phyloP scores from a whole-genome alignment of 805 yeast genomes.

The Kazachstania kunashirensis region DNA sequence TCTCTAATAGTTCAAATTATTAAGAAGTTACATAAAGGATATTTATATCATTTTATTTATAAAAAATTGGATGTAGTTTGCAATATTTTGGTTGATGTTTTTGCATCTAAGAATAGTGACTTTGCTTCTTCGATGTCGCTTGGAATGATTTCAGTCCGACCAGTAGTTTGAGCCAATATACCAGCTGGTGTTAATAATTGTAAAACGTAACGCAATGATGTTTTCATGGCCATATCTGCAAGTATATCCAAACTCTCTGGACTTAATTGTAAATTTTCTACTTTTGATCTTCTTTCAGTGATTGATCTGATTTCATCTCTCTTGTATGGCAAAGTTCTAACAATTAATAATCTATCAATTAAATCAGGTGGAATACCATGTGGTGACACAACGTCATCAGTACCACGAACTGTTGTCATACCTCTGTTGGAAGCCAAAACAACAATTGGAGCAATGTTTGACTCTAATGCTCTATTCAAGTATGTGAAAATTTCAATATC shows the following conservation, averaged over 20 bases:
- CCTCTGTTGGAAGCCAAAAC: slow-evolving; percentile 96
- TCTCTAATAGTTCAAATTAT: too few relatives aligned
- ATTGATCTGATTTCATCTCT: slow-evolving; percentile 75
- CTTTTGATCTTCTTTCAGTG: slow-evolving; percentile 68
- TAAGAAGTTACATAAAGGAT: not conserved
- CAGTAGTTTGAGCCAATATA: slow-evolving; percentile 62
- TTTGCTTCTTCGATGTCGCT: slow-evolving; percentile 80
- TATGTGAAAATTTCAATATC: slow-evolving; percentile 96
- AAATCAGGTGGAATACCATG: slow-evolving; percentile 97
- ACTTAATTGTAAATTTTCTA: slow-evolving; percentile 61
- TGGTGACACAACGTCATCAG: slow-evolving; percentile 76
- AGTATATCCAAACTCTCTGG: slow-evolving; percentile 65
- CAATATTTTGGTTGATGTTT: slow-evolving; percentile 65
- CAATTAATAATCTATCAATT: slow-evolving; percentile 82
- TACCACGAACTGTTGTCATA: slow-evolving; percentile 81
- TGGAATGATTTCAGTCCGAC: slow-evolving; percentile 56
- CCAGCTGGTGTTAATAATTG: slow-evolving; percentile 89
- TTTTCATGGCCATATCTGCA: slow-evolving; percentile 62
- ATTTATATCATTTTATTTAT: slow-evolving; percentile 10
- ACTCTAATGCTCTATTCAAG: slow-evolving; percentile 86
- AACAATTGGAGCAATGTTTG: slow-evolving; percentile 86
- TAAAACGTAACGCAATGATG: slow-evolving; percentile 83
- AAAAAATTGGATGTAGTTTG: slow-evolving; percentile 30
- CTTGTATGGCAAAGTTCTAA: slow-evolving; percentile 82
- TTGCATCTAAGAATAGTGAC: slow-evolving; percentile 73